phyloP scores from a whole-genome alignment of 495 filamentous ascomycete species.

The Cudoniella acicularis region DNA sequence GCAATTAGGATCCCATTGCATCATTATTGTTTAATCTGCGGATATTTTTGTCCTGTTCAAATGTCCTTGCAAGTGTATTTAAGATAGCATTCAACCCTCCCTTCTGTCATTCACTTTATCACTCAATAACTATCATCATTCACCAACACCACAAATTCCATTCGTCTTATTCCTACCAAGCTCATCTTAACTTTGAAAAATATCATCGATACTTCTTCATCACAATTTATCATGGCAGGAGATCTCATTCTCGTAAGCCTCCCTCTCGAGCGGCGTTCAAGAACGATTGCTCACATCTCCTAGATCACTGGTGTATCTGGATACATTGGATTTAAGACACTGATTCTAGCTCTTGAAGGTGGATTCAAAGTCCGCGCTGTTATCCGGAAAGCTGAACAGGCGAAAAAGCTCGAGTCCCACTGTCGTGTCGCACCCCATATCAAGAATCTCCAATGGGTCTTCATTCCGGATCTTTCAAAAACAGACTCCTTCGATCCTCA shows the following conservation, averaged over 20 bases:
- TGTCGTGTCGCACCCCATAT: conserved; percentile 12
- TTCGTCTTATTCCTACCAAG: neutral
- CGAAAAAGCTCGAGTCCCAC: conserved; percentile 14
- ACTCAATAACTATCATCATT: conserved; percentile 5
- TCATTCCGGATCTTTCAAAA: conserved; percentile 18
- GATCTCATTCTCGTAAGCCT: conserved; percentile 20
- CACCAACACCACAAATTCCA: conserved; percentile 5
- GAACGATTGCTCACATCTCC: conserved; percentile 1
- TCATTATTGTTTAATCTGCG: conserved; percentile 11
- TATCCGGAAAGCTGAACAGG: conserved; percentile 37
- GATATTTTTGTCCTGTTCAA: conserved; percentile 11
- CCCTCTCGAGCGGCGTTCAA: conserved; percentile 5
- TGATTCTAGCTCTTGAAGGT: conserved; percentile 32
- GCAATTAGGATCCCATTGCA: conserved; percentile 8
- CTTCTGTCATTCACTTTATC: conserved; percentile 7
- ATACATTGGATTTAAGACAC: conserved; percentile 24
- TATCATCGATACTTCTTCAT: conserved; percentile 8
- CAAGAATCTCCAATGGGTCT: conserved; percentile 11
- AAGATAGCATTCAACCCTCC: conserved; percentile 8
- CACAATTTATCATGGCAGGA: conserved; percentile 16
- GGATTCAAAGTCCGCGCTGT: conserved; percentile 42
- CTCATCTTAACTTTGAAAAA: conserved; percentile 11
- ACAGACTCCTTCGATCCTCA: conserved; percentile 14
- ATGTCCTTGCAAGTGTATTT: conserved; percentile 12
- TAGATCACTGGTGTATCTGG: conserved; percentile 32